Percentiles rank a stretch among this genome's conserved stretches.
These are phyloP conservation scores for Keithomyces neogunnii DNA, from an alignment of 2,329 filamentous ascomycete genomes.

Conservation along the genomic window DNA sequence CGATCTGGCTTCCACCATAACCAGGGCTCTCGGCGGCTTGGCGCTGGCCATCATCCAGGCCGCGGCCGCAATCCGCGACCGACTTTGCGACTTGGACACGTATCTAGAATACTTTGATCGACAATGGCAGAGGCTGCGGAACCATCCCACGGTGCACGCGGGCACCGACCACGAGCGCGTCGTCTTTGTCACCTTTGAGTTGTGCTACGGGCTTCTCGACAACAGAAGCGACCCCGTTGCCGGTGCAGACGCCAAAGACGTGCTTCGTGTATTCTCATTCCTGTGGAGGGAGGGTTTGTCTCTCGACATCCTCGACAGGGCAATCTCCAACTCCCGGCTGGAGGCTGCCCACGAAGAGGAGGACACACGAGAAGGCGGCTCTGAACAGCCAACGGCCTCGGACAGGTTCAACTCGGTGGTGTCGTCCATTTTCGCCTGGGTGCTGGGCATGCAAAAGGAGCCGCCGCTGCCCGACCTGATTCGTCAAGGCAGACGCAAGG, in stretches of 20 bases:
- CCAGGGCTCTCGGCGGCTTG: constrained; percentile 4
- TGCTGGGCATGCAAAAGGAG: background rate
- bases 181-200: constrained; percentile 6
- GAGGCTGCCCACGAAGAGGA: background rate
- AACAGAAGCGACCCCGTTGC: constrained; percentile 1
- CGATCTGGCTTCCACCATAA: constrained; percentile 2
- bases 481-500: background rate
- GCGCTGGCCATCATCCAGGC: constrained; percentile 9
- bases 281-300: constrained; percentile 3
- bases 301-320: background rate
- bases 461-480: background rate
- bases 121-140: background rate
- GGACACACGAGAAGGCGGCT: background rate
- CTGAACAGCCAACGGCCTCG: background rate
- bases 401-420: background rate
- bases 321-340: background rate
- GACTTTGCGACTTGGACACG: constrained; percentile 4
- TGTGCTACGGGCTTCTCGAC: constrained; percentile 5
- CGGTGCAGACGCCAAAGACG: constrained; percentile 4
- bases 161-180: background rate
- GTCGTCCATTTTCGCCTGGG: background rate
- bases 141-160: background rate
- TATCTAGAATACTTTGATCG: constrained; percentile 6
- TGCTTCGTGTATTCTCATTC: constrained; percentile 6
- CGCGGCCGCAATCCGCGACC: constrained; percentile 6